Evolutionary conservation across 2,329 filamentous ascomycete genomes (phyloP), one percentile per base, ranked within the genome.

Genomic region (Penicillium sp.): DNA sequence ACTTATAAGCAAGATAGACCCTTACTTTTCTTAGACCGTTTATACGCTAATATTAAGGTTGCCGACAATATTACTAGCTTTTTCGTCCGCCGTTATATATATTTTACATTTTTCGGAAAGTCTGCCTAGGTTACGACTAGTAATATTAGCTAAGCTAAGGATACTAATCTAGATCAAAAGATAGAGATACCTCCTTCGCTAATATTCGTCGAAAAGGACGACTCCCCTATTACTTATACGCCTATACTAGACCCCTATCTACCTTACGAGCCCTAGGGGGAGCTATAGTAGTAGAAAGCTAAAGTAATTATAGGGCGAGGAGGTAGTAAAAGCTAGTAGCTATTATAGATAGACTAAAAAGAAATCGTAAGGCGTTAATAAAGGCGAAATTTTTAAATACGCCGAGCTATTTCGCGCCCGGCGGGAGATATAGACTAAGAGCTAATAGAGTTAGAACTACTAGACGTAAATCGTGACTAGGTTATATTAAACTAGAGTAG

Each of bases 401-500:
- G 53, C 13, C 31, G 33, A 38, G 35, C 33, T 56, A 4, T 39
- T 6, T 55, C 31, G 25, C 39, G 23, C 36, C 15, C 19, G n/a
- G 43, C 13, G 21, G 36, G 35, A 4, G 45, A 57, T 54, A 55
- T 19, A n/a, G 39, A 36, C 35, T 9, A 55, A 61, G 53, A 55
- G n/a, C 52, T n/a, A 38, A 63, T 29, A 10, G 27, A 29, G 27
- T 29, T 10, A 2, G 27, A 29, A 29, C 27, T 29, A 2, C 9
- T 2, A 29, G 3, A 29, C 9, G 9, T 29, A 29, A 29, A 29
- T 10, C 1, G 10, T 29, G 4, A 29, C 38, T 19, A 61, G 47
- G 38, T 49, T 53, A 61, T 61, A 23, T 50, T 56, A 35, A 36
- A 63, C 50, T 33, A 44, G 38, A 54, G 38, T 10, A 51, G 53